Evolutionary conservation across 108 stramenopile species (phyloP).

Genomic region (Seminavis robusta): DNA sequence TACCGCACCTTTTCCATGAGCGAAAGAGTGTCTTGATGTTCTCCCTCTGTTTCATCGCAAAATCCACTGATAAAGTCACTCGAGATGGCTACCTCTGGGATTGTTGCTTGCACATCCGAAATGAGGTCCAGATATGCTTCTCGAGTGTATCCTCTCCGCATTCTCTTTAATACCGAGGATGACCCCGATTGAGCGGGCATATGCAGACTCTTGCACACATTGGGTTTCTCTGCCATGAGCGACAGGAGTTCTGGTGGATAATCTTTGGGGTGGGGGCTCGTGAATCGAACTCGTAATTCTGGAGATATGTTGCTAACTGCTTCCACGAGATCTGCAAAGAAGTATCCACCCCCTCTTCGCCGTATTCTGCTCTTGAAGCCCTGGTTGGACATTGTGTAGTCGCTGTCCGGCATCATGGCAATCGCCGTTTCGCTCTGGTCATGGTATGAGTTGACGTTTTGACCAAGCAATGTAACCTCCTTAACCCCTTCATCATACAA

Average conservation of each 20-base stretch:
- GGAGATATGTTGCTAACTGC: constrained; percentile 81
- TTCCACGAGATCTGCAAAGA: constrained; percentile 93
- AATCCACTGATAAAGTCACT: constrained; percentile 98
- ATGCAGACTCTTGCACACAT: constrained; percentile 92
- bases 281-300: constrained; percentile 94
- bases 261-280: constrained; percentile 98
- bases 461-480: constrained; percentile 94
- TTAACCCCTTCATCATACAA: constrained; percentile 82
- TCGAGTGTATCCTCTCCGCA: constrained; percentile 94
- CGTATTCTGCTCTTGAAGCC: constrained; percentile 84
- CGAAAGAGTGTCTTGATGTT: constrained; percentile 88
- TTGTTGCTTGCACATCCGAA: constrained; percentile 50
- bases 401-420: constrained; percentile 19
- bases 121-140: constrained; percentile 93
- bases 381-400: constrained; percentile 69
- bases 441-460: constrained; percentile 99
- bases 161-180: constrained; percentile 80
- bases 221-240: constrained; percentile 88
- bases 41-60: constrained; percentile 96
- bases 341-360: constrained; percentile 78
- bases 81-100: constrained; percentile 91
- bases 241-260: constrained; percentile 87
- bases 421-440: constrained; percentile 63
- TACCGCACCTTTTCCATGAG: constrained; percentile 88
- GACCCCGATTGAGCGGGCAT: constrained; percentile 97